Evolutionary conservation across 2,329 filamentous ascomycete species (phyloP), one percentile per base, ranked within the genome.

Genomic region (Cadophora gregata): DNA sequence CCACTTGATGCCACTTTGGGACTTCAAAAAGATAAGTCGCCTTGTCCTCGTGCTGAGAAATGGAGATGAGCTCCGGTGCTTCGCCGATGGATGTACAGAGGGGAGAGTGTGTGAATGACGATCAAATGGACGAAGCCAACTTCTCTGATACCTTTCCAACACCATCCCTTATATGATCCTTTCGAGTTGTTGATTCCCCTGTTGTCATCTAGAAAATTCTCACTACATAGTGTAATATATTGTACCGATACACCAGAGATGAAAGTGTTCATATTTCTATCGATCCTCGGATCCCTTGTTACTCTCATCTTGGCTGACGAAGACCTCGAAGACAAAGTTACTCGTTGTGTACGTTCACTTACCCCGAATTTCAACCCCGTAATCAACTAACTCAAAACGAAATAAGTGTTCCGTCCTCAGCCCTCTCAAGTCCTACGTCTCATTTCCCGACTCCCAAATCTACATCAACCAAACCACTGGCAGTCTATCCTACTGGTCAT

Each of bases 381-480:
- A 27, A 24, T 3, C 21, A 27, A 14, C 48, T 27, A 25, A 27
- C 48, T 5, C 10, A 8, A 33, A 33, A n/a, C n/a, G 7, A 16
- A 4, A 12, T 42, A 9, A 55, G 51, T 55, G 51, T 55, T 55
- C 51, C 9, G 29, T 19, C 16, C 51, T 55, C 7, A 16, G 5
- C 4, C 27, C 51, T n/a, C 27, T 55, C 2, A 36, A 55, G 5
- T 16, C 51, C 19, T 33, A 33, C 29, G 1, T 55, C 29, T 55
- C 51, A 9, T 55, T 55, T 16, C 51, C 51, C 27, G n/a, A 55
- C 27, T 55, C 51, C 2, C 51, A 27, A 55, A 19, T 21, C 51
- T 59, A 59, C 24, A 45, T 59, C 36, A 29, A 59, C 21, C n/a
- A 59, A 12, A 45, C 56, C 25, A 59, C 36, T 1, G 56, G 56